Evolutionary conservation across 2,329 filamentous ascomycete genomes (phyloP).

Genomic region (Aspergillus novofumigatus): DNA sequence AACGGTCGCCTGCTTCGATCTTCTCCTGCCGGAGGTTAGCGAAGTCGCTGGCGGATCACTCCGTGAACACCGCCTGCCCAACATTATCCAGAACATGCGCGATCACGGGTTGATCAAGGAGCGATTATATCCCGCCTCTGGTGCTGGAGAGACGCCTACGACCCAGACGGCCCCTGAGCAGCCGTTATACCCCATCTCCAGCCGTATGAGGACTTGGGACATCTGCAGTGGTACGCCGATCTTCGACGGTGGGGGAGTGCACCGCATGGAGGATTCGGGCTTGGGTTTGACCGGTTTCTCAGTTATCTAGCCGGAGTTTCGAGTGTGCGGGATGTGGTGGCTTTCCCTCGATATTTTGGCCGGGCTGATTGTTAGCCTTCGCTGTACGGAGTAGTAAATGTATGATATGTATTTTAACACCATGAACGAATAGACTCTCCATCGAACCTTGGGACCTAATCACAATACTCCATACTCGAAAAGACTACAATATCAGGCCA

Average conservation of each 20-base stretch:
- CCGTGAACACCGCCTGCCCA: constrained; percentile 72
- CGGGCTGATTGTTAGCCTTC: constrained; percentile 47
- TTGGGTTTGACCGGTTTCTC: constrained; percentile 83
- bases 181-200: constrained; percentile 32
- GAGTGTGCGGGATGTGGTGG: constrained; percentile 79
- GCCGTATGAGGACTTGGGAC: constrained; percentile 41
- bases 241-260: constrained; percentile 86
- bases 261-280: constrained; percentile 83
- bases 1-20: constrained; percentile 86
- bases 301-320: constrained; percentile 77
- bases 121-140: not conserved
- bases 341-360: constrained; percentile 70
- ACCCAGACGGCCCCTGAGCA: constrained; percentile 16
- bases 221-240: constrained; percentile 81
- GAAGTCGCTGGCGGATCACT: constrained; percentile 86
- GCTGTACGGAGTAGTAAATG: not conserved
- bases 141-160: constrained; percentile 7
- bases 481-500: too few relatives aligned
- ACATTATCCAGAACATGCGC: constrained; percentile 67
- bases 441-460: too few relatives aligned
- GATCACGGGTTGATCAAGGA: constrained; percentile 56
- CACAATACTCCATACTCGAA: too few relatives aligned
- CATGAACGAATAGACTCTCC: too few relatives aligned
- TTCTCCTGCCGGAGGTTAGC: constrained; percentile 78
- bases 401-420: too few relatives aligned